Evolutionary conservation across 2,329 filamentous ascomycete species (phyloP), one percentile per base, ranked within the genome.

Genomic region (Diaporthe nobilis): DNA sequence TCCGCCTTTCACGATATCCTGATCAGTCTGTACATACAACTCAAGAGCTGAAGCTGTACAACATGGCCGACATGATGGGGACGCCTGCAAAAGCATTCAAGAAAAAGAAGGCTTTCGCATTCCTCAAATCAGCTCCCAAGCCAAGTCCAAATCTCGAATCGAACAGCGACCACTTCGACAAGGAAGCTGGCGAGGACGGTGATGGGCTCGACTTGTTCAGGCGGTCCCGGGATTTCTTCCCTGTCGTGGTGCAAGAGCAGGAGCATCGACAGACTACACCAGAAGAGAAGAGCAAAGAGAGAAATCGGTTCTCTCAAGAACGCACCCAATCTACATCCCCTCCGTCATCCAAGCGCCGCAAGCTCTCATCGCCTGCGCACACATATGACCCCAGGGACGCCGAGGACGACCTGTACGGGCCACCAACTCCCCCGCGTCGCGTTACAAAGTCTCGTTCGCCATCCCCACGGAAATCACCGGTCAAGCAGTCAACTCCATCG

Each of bases 141-240:
- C 17, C 71, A 31, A n/a, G 15, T 3, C 70, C 61, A 9, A 44
- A 13, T 28, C 9, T 15, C 25, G 58, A 58, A 12, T 7, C 44
- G 15, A 25, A 28, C 5, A 31, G 25, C 15, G 71, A 71, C 13
- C 12, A 22, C 37, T 42, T 39, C 51, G 73, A 53, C 53, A 65
- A 70, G n/a, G 68, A 65, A 42, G 49, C 65, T 34, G 72, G 71
- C 8, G 22, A 71, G 2, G 79, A 81, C 25, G 78, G 80, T 39
- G 84, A 86, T 70, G 81, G 81, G 3, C 83, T 91, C 15, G 83
- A 83, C 2, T 82, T 91, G 8, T 91, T 91, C 77, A 85, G 86
- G 57, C 87, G 88, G 7, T 84, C 87, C 17, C 87, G 86, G 77
- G 84, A 87, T 75, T 89, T 90, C 80, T 88, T 87, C 70, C 84